Evolutionary conservation across 768 basidiomycete species (phyloP).

Genomic region (Roridomyces roridus): DNA sequence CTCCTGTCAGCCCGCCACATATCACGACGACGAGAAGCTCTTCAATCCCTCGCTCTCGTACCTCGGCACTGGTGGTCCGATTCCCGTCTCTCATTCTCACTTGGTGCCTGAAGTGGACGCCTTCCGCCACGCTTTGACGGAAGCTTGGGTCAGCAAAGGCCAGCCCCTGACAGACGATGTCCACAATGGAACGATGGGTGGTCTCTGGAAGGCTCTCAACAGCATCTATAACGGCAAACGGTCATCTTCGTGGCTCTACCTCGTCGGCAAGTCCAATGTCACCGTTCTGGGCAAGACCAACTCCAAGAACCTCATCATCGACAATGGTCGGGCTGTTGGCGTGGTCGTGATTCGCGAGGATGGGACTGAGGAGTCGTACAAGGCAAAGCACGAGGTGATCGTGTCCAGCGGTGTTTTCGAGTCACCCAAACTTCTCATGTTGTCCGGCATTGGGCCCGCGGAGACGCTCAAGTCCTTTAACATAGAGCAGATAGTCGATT

Average conservation of each 20-base stretch:
- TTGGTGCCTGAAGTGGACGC: conserved; percentile 12
- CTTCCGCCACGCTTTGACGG: conserved; percentile 15
- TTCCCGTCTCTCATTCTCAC: conserved; percentile 19
- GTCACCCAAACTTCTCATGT: conserved; percentile 15
- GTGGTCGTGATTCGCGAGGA: conserved; percentile 22
- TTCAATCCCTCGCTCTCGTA: conserved; percentile 19
- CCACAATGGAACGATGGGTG: conserved; percentile 18
- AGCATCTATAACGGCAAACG: conserved; percentile 20
- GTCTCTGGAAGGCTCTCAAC: conserved; percentile 19
- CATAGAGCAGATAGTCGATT: conserved; percentile 13
- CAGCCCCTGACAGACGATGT: conserved; percentile 13
- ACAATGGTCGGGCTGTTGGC: conserved; percentile 19
- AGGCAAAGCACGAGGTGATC: conserved; percentile 17
- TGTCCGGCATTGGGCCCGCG: conserved; percentile 20
- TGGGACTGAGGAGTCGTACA: conserved; percentile 21
- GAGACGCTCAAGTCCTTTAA: conserved; percentile 16
- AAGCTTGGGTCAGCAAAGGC: conserved; percentile 22
- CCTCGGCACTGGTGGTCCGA: conserved; percentile 16
- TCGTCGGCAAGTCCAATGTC: conserved; percentile 18
- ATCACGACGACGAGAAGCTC: conserved; percentile 21
- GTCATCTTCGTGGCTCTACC: conserved; percentile 19
- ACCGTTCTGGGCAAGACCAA: conserved; percentile 18
- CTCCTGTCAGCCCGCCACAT: conserved; percentile 13
- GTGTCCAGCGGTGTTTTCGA: conserved; percentile 19
- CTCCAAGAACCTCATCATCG: conserved; percentile 21